Evolutionary conservation across 2,329 filamentous ascomycete genomes (phyloP), one percentile per base, ranked within the genome.

Genomic region (Neofusicoccum cordaticola): DNA sequence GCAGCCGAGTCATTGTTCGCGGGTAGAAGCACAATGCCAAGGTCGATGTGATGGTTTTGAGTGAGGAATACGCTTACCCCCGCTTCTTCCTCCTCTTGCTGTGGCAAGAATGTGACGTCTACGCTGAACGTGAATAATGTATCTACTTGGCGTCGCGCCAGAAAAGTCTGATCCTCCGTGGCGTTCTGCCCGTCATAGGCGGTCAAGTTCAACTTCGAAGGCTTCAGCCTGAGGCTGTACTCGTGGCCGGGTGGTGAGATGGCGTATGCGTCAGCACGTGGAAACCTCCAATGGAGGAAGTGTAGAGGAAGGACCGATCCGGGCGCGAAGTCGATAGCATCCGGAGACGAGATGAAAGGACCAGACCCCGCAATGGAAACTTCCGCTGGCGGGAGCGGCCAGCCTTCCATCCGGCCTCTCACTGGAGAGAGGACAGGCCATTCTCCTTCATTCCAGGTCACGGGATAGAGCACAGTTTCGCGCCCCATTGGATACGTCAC

Each of bases 251-350:
- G 70, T 0, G 79, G 78, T 0, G 82, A 86, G 15, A 83, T 67
- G 1, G 71, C 75, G 75, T 81, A 88, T 66, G 76, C 79, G 57
- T 72, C 74, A 0, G 77, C 69, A 35, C 79, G 76, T 1, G 85
- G 85, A 11, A 80, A 83, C 3, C 86, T 79, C 78, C 85, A 86
- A 76, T 85, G 79, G 1, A 84, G 79, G 67, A 88, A 84, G 68
- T 88, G 83, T 0, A 77, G 76, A 2, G 85, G 85, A 0, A 88
- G 72, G 0, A 70, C 67, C 0, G 78, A 77, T 0, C 76, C 76
- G 0, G 79, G 76, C 7, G 73, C 67, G 69, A 87, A 87, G 27
- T 80, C 77, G 50, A 84, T 73, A 8, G 70, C 67, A 67, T 86
- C 84, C 1, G 77, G 75, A 12, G 77, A 77, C 7, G 73, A 70